Percentiles rank a stretch among this genome's conserved stretches.
Conservation (phyloP, 2,329 filamentous ascomycete genomes). For the Phyllachora maydis region DNA sequence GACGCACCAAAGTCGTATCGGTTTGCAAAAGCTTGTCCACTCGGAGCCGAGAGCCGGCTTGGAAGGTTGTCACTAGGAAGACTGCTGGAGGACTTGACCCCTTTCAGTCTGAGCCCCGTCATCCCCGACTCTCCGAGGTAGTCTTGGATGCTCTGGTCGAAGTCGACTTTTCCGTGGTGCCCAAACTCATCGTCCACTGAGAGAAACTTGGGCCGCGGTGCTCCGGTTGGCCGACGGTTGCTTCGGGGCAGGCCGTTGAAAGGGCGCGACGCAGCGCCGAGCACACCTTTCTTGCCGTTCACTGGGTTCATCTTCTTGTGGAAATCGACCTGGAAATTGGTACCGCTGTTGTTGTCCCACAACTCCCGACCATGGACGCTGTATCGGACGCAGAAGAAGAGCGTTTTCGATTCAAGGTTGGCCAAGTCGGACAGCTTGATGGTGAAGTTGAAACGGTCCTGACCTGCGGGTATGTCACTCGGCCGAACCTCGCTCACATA, state of each 20-base stretch:
- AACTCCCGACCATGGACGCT: slow-evolving; percentile 64
- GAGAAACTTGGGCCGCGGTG: slow-evolving; percentile 31
- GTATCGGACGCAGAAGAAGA: slow-evolving; percentile 85
- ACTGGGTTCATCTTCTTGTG: slow-evolving; percentile 50
- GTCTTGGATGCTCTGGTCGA: slow-evolving; percentile 37
- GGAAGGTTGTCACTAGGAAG: slow-evolving; percentile 41
- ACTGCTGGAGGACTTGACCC: slow-evolving; percentile 39
- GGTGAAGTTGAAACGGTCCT: slow-evolving; percentile 82
- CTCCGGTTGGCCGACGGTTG: slow-evolving; percentile 26
- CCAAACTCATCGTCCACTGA: slow-evolving; percentile 50
- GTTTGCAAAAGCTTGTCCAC: slow-evolving; percentile 64
- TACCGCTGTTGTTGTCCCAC: slow-evolving; percentile 82
- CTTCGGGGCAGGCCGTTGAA: slow-evolving; percentile 43
- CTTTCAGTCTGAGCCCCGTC: slow-evolving; percentile 47
- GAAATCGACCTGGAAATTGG: slow-evolving; percentile 93
- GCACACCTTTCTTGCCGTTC: slow-evolving; percentile 32
- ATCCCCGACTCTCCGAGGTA: slow-evolving; percentile 42
- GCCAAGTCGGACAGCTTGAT: slow-evolving; percentile 84
- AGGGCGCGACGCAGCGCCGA: slow-evolving; percentile 27
- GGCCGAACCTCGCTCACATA: slow-evolving; percentile 61
- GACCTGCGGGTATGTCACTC: slow-evolving; percentile 39
- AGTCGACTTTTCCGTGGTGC: slow-evolving; percentile 33
- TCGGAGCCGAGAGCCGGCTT: slow-evolving; percentile 28
- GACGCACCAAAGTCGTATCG: slow-evolving; percentile 96
- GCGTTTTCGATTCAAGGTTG: slow-evolving; percentile 78